These are phyloP conservation scores for Orbilia blumenaviensis DNA, from an alignment of 2,329 filamentous ascomycete species.

Conservation along the genomic window DNA sequence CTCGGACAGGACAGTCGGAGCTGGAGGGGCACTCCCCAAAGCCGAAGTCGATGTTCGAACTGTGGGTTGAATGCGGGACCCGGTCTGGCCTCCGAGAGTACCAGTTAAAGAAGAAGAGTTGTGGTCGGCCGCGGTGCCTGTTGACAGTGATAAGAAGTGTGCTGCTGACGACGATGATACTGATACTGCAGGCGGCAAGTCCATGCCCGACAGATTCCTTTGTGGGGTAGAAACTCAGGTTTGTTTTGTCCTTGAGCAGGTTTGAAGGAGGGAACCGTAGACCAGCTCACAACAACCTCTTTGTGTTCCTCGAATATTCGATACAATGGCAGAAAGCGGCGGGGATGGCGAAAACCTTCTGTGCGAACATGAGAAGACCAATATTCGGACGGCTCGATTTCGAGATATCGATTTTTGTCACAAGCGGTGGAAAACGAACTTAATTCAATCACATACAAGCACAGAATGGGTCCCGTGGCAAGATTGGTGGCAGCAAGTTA, in stretches of 20 bases:
- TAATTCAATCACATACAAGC: conserved; percentile 27
- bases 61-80: conserved; percentile 27
- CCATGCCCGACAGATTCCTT: conserved; percentile 50
- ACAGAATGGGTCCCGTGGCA: conserved; percentile 16
- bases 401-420: not conserved
- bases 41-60: conserved; percentile 19
- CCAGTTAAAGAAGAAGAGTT: conserved; percentile 19
- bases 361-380: not conserved
- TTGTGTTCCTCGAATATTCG: conserved; percentile 7
- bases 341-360: not conserved
- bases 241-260: conserved; percentile 26
- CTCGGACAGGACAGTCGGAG: conserved; percentile 26
- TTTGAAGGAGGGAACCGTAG: conserved; percentile 18
- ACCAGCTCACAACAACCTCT: conserved; percentile 36
- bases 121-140: conserved; percentile 26
- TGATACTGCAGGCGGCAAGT: conserved; percentile 51
- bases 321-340: not conserved
- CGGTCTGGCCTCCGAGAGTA: conserved; percentile 11
- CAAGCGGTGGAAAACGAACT: conserved; percentile 12
- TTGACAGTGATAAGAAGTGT: conserved; percentile 22
- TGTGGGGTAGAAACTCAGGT: conserved; percentile 39
- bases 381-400: conserved; percentile 12
- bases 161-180: conserved; percentile 29
- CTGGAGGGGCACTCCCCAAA: conserved; percentile 14
- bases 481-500: conserved; percentile 34